Evolutionary conservation across 495 filamentous ascomycete genomes (phyloP), one percentile per base, ranked within the genome.

Genomic region (Daldinia bambusicola): DNA sequence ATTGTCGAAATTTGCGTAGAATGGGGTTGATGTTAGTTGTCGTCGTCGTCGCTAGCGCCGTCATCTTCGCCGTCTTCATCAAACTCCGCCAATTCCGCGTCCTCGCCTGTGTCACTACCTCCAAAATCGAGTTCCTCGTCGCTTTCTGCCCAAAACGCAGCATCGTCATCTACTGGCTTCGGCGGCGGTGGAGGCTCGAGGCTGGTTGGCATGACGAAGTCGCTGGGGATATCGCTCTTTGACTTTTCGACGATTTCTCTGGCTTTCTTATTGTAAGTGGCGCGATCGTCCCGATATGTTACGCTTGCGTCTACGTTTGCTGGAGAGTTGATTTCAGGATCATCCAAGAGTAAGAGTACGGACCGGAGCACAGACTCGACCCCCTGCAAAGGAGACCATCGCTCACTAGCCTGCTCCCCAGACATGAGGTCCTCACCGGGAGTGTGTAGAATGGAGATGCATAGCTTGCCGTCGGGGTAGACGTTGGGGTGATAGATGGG

Each of bases 221-320:
- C 93, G 5, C 80, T 80, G 2, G 95, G 95, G n/a, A 95, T 91
- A 70, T 96, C 91, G 66, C 83, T 75, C 80, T 91, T 93, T 8
- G 91, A 93, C 30, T 74, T 77, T 72, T 94, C 90, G 2, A 95
- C 91, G 51, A 92, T 87, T 37, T 86, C 84, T 61, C 81, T 83
- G 4, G 95, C 94, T 68, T 82, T 86, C 55, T 81, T 77, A 76
- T 92, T 90, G 81, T 94, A 99, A 30, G 77, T 71, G 6, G 84
- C 82, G 4, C 87, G 87, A 22, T 91, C 76, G 62, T 92, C 92
- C 60, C 95, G 88, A 55, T 97, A 87, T 86, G 94, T 86, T 12
- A 97, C 91, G 31, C 91, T 88, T 10, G 95, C 95, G 74, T 98
- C 95, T 55, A 98, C 95, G 73, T 99, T 98, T 63, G 95, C 95